Conservation (phyloP, 1,139 yeast species). For the Pichia sp. region DNA sequence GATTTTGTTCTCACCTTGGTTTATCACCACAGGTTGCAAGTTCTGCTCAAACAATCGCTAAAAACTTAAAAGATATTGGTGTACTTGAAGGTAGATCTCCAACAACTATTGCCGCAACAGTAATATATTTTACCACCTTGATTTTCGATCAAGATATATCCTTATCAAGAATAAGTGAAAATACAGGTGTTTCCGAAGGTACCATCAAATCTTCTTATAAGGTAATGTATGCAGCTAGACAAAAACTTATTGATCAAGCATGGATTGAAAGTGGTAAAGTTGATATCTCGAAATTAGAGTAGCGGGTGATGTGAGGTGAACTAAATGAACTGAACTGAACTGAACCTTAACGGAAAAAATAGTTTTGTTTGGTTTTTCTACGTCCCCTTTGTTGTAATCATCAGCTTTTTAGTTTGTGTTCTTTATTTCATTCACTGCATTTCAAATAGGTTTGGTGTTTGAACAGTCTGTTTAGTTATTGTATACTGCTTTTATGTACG, state of each 20-base stretch:
- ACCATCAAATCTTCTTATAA: conserved; percentile 91
- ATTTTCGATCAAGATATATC: conserved; percentile 58
- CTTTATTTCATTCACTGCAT: too few relatives aligned
- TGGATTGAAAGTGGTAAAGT: conserved; percentile 73
- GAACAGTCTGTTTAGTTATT: too few relatives aligned
- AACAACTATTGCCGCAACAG: conserved; percentile 95
- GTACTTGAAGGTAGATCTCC: conserved; percentile 97
- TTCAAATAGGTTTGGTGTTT: too few relatives aligned
- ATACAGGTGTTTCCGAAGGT: conserved; percentile 97
- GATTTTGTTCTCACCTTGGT: conserved; percentile 95
- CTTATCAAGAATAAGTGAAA: conserved; percentile 80
- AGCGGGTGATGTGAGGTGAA: neutral
- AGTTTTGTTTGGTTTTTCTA: too few relatives aligned
- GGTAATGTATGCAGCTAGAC: conserved; percentile 59
- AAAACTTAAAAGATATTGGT: conserved; percentile 83
- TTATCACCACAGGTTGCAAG: conserved; percentile 77
- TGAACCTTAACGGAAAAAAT: too few relatives aligned
- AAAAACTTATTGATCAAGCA: conserved; percentile 67
- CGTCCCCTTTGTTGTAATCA: too few relatives aligned
- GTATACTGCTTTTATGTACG: too few relatives aligned
- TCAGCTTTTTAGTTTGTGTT: too few relatives aligned
- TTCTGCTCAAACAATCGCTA: conserved; percentile 90
- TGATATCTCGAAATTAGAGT: conserved; percentile 21
- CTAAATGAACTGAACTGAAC: too few relatives aligned
- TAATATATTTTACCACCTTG: conserved; percentile 86